A percentile compares a stretch with the other conserved stretches of the same genome.
Conservation (phyloP, 331 rosid species). For the Spiraea crenata region DNA sequence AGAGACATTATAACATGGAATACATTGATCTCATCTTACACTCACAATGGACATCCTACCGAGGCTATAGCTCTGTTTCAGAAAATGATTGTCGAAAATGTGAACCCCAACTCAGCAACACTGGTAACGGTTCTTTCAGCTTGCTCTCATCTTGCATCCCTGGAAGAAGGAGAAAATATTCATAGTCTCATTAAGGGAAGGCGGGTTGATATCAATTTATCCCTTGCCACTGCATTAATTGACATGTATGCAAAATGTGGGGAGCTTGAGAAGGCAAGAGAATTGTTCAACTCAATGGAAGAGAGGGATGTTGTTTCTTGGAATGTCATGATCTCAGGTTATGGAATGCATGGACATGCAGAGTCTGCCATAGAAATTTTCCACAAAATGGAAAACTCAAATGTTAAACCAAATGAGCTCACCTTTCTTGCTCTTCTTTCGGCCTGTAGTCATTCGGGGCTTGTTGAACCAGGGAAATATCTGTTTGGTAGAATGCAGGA, state of each 20-base stretch:
- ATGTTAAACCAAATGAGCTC: conserved; percentile 54
- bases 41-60: conserved; percentile 35
- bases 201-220: conserved; percentile 43
- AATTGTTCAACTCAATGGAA: conserved; percentile 49
- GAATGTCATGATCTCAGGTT: conserved; percentile 76
- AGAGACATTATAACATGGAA: conserved; percentile 63
- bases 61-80: conserved; percentile 53
- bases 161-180: conserved; percentile 51
- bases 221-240: conserved; percentile 66
- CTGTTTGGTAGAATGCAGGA: conserved; percentile 54
- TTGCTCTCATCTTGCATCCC: conserved; percentile 67
- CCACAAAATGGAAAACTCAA: conserved; percentile 53
- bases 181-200: conserved; percentile 46
- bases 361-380: conserved; percentile 55
- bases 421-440: conserved; percentile 77
- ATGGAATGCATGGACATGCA: conserved; percentile 65
- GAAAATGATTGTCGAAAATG: conserved; percentile 46
- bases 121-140: conserved; percentile 52
- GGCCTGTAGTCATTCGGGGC: conserved; percentile 72
- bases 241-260: conserved; percentile 90
- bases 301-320: conserved; percentile 69
- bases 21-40: conserved; percentile 59
- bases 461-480: conserved; percentile 62
- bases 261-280: conserved; percentile 52
- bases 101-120: conserved; percentile 54